Evolutionary conservation across 2,329 filamentous ascomycete genomes (phyloP).

Genomic region (Capronia americana): DNA sequence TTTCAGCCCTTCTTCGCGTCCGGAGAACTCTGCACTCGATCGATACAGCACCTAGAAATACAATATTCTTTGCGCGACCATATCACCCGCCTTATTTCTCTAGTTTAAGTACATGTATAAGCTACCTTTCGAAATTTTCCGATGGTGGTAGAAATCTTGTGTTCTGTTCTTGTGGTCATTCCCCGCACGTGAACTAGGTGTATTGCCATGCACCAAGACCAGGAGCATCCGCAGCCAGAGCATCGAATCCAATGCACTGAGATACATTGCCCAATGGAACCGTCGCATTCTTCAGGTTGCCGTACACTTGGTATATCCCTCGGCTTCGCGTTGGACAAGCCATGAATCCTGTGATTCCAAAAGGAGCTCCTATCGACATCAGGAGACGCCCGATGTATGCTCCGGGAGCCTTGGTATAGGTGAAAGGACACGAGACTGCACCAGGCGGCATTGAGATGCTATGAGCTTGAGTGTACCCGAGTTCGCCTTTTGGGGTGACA

Average conservation of each 20-base stretch:
- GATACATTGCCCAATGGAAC: conserved; percentile 48
- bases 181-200: conserved; percentile 36
- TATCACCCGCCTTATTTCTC: background rate
- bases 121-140: background rate
- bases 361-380: conserved; percentile 41
- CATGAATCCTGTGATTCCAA: conserved; percentile 51
- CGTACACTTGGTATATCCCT: conserved; percentile 51
- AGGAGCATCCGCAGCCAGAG: conserved; percentile 44
- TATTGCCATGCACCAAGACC: conserved; percentile 51
- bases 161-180: background rate
- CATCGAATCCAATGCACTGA: conserved; percentile 51
- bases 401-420: conserved; percentile 42
- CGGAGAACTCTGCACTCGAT: background rate
- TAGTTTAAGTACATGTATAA: background rate
- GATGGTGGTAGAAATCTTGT: background rate
- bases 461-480: conserved; percentile 65
- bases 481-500: conserved; percentile 59
- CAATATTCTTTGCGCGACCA: background rate
- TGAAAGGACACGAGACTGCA: conserved; percentile 59
- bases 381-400: conserved; percentile 42
- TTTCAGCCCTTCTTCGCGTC: background rate
- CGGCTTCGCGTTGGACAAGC: conserved; percentile 49
- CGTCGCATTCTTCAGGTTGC: conserved; percentile 48
- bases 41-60: background rate
- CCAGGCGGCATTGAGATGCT: conserved; percentile 60